Conservation (phyloP, 352 stramenopile genomes). For the Blastocystis sp. region DNA sequence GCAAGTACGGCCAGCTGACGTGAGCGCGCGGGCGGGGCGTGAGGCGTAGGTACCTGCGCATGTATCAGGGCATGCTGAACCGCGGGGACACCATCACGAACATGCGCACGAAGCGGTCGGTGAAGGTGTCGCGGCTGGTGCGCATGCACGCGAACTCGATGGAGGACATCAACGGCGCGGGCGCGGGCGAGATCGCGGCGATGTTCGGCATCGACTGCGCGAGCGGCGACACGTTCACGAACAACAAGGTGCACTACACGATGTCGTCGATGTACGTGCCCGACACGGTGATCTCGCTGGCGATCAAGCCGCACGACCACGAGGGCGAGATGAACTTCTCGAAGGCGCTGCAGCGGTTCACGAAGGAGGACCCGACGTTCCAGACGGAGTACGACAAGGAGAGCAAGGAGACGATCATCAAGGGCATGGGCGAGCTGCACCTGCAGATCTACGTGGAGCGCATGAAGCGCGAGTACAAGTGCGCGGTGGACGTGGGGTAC, state of each 20-base stretch:
- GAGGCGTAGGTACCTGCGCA: slow-evolving; percentile 70
- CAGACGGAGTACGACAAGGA: slow-evolving; percentile 90
- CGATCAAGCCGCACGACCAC: slow-evolving; percentile 90
- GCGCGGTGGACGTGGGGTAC: slow-evolving; percentile 83
- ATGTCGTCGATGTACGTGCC: slow-evolving; percentile 96
- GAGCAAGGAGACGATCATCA: slow-evolving; percentile 97
- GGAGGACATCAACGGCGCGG: slow-evolving; percentile 92
- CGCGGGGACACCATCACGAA: slow-evolving; percentile 84
- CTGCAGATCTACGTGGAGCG: slow-evolving; percentile 98
- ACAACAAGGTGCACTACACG: slow-evolving; percentile 83
- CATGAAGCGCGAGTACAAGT: slow-evolving; percentile 92
- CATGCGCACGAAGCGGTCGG: slow-evolving; percentile 74
- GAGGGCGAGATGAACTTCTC: slow-evolving; percentile 90
- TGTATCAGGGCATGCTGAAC: slow-evolving; percentile 79
- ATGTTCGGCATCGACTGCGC: slow-evolving; percentile 99
- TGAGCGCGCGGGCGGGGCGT: slow-evolving; percentile 89
- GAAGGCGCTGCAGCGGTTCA: slow-evolving; percentile 90
- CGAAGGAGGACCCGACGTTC: slow-evolving; percentile 97
- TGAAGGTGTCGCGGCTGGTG: slow-evolving; percentile 83
- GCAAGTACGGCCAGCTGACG: slow-evolving; percentile 95
- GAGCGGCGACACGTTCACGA: slow-evolving; percentile 94
- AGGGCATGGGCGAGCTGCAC: slow-evolving; percentile 94
- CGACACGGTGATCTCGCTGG: slow-evolving; percentile 94
- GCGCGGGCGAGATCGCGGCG: slow-evolving; percentile 90
- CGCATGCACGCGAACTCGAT: slow-evolving; percentile 99